Evolutionary conservation across 2,329 filamentous ascomycete species (phyloP).

Genomic region (Paecilomyces fulvus): DNA sequence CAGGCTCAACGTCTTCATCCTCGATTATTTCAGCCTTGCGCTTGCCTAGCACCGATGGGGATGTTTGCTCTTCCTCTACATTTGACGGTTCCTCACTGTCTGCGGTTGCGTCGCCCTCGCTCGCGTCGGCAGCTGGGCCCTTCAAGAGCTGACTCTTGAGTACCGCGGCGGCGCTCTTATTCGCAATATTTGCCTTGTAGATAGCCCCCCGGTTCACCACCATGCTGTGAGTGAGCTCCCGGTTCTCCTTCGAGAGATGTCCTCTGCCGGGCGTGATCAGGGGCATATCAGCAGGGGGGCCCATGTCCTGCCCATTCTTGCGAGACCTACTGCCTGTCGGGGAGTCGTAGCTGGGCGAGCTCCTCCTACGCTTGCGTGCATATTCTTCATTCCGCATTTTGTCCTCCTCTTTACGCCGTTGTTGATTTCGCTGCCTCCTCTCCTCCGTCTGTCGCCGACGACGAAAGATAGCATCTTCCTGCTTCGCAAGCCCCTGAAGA

Average conservation of each 20-base stretch:
- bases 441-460: conserved; percentile 81
- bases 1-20: conserved; percentile 44
- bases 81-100: conserved; percentile 17
- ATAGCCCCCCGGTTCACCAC: conserved; percentile 64
- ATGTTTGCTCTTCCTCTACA: conserved; percentile 17
- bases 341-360: conserved; percentile 36
- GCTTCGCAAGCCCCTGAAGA: conserved; percentile 75
- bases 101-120: conserved; percentile 16
- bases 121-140: conserved; percentile 17
- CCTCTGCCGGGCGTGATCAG: conserved; percentile 49
- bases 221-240: conserved; percentile 74
- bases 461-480: conserved; percentile 89
- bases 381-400: conserved; percentile 43
- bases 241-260: conserved; percentile 48
- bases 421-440: conserved; percentile 67
- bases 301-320: conserved; percentile 18
- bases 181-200: conserved; percentile 67
- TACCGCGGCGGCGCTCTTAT: conserved; percentile 88
- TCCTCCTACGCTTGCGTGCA: conserved; percentile 34
- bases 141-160: conserved; percentile 70
- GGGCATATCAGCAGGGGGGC: conserved; percentile 43
- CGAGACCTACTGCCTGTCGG: conserved; percentile 16
- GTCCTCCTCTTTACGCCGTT: conserved; percentile 67
- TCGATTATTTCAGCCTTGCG: conserved; percentile 66
- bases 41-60: conserved; percentile 29